phyloP scores from a whole-genome alignment of 2,329 filamentous ascomycete genomes.

The Phialophora verrucosa region DNA sequence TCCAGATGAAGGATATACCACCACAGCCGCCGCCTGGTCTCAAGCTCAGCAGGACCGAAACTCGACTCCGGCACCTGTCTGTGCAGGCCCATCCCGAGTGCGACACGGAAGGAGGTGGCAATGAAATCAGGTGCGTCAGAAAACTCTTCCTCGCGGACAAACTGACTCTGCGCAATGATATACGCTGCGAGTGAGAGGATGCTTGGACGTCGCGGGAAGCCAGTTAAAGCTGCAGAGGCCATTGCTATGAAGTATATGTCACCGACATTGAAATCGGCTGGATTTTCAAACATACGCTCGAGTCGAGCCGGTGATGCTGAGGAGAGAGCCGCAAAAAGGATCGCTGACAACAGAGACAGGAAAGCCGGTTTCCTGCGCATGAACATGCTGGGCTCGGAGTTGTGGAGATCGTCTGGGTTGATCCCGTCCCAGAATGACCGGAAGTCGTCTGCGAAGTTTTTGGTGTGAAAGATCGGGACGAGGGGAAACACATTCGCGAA shows the following conservation, averaged over 20 bases:
- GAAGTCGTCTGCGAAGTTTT: slow-evolving; percentile 33
- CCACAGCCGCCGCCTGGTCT: slow-evolving; percentile 36
- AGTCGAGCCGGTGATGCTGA: slow-evolving; percentile 25
- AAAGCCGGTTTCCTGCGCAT: slow-evolving; percentile 35
- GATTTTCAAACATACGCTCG: slow-evolving; percentile 18
- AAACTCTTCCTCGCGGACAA: slow-evolving; percentile 38
- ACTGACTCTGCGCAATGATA: slow-evolving; percentile 36
- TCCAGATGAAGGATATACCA: slow-evolving; percentile 38
- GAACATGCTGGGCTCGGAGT: slow-evolving; percentile 25
- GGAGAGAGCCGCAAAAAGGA: slow-evolving; percentile 31
- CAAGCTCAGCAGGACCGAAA: slow-evolving; percentile 29
- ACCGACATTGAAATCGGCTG: slow-evolving; percentile 1
- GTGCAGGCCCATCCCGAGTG: slow-evolving; percentile 37
- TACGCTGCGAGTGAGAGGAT: slow-evolving; percentile 35
- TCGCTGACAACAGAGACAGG: slow-evolving; percentile 30
- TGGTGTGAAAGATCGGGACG: slow-evolving; percentile 32
- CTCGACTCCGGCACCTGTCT: slow-evolving; percentile 27
- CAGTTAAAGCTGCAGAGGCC: slow-evolving; percentile 30
- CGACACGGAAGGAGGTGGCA: slow-evolving; percentile 33
- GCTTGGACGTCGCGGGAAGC: slow-evolving; percentile 36
- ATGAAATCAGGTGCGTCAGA: slow-evolving; percentile 36
- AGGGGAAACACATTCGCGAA: slow-evolving; percentile 35
- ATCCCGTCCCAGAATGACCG: slow-evolving; percentile 29
- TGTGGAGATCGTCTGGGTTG: slow-evolving; percentile 20
- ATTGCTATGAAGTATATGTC: slow-evolving; percentile 36